Base-by-base conservation (phyloP, 768 basidiomycete genomes). In the Butyriboletus loyo region DNA sequence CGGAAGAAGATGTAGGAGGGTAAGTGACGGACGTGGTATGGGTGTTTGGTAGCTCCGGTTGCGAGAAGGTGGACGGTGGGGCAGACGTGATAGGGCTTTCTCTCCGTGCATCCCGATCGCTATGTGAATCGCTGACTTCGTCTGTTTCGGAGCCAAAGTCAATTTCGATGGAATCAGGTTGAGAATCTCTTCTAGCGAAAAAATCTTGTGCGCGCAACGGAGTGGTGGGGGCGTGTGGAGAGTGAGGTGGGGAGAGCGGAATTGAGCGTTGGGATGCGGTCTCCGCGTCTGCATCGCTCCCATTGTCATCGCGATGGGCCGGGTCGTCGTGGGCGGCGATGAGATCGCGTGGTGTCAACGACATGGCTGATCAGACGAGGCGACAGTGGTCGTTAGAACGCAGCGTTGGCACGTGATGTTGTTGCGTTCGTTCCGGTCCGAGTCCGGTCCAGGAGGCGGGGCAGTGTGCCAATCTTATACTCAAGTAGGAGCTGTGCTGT, bases 191-290 rank as follows among this genome's bases (percentile, higher is more conserved):
- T 49, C 73, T 74, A 0, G 72, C 60, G 48, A 70, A 68, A 57
- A 66, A 56, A 39, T 69, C 50, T 52, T 67, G 64, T 10, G 61
- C 35, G 59, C 54, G 49, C 38, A 63, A 34, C 35, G 69, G 48
- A 22, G 59, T 53, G 48, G 44, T 36, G 32, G 55, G 42, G 19
- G 72, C 73, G 46, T 74, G 71, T 6, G 78, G 78, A 7, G 88
- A 89, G 42, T 53, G 66, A 14, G 81, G 67, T 3, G 86, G 79
- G 4, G 87, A 84, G 37, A 91, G 81, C 22, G 87, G 79, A 46
- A 91, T 86, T 1, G 89, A 91, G 36, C 78, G 82, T 61, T 88
- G 86, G 9, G 87, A 89, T 15, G 89, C 87, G 5, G 87, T 89
- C 63, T 91, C 89, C 52, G 77, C 82, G 57, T 87, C 87, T 52